Percentiles rank a stretch among this genome's conserved stretches.
These are phyloP conservation scores for Suillus placidus DNA, from an alignment of 768 basidiomycete genomes.

Conservation along the genomic window DNA sequence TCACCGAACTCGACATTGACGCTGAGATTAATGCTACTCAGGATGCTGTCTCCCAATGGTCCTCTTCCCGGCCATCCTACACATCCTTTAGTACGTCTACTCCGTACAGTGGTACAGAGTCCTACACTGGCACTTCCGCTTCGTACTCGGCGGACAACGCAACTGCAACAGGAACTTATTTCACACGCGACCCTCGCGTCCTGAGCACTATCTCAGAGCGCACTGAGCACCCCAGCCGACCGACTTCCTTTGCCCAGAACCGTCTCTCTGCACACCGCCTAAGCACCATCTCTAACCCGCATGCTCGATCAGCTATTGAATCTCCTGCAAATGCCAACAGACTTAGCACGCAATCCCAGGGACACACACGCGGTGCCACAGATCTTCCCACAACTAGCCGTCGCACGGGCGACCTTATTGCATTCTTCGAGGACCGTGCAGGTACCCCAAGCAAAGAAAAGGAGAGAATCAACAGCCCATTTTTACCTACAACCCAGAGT, in stretches of 20 bases:
- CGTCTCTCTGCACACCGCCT: conserved; percentile 8
- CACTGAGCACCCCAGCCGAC: conserved; percentile 71
- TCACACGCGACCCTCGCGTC: conserved; percentile 45
- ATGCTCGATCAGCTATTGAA: conserved; percentile 36
- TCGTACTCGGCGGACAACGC: conserved; percentile 29
- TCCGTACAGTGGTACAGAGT: conserved; percentile 33
- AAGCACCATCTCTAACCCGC: conserved; percentile 21
- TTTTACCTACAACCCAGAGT: conserved; percentile 38
- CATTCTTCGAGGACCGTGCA: conserved; percentile 67
- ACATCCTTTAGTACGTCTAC: conserved; percentile 18
- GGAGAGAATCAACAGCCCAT: conserved; percentile 45
- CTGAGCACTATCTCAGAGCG: conserved; percentile 80
- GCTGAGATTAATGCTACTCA: conserved; percentile 68
- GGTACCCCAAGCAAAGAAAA: conserved; percentile 49
- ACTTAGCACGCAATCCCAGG: conserved; percentile 4
- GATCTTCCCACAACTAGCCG: conserved; percentile 52
- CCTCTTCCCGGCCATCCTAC: conserved; percentile 35
- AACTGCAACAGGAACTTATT: conserved; percentile 36
- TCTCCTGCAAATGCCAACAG: conserved; percentile 22
- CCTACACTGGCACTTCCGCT: conserved; percentile 36
- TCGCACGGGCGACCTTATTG: conserved; percentile 71
- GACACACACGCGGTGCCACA: conserved; percentile 1
- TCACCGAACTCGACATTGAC: conserved; percentile 71
- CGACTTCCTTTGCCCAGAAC: conserved; percentile 39
- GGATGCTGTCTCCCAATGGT: conserved; percentile 68